A percentile compares a stretch with the other conserved stretches of the same genome.
Evolutionary conservation across 2,329 filamentous ascomycete species (phyloP).

Genomic region (Pezicula carpinea): DNA sequence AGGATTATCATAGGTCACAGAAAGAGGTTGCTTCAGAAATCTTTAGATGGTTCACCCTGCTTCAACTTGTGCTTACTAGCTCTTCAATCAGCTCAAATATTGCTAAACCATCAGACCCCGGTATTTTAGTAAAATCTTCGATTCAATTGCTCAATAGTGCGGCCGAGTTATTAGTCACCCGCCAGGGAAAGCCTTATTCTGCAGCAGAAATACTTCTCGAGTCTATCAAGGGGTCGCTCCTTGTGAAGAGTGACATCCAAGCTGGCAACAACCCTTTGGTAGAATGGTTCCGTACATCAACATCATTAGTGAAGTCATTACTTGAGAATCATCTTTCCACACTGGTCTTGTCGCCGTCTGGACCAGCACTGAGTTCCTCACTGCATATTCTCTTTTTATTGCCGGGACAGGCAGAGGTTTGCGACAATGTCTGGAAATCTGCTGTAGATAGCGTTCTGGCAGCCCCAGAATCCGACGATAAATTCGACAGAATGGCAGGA

Average conservation of each 20-base stretch:
- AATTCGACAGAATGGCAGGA: conserved; percentile 33
- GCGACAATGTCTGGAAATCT: conserved; percentile 19
- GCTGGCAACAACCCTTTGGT: too few species aligned
- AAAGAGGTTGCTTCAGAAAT: conserved; percentile 61
- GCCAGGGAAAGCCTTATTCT: conserved; percentile 64
- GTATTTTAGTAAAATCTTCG: conserved; percentile 13
- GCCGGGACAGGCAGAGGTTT: conserved; percentile 28
- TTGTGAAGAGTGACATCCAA: neutral
- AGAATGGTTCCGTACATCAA: too few species aligned
- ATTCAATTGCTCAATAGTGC: conserved; percentile 29
- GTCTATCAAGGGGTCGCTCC: neutral
- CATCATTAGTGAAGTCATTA: conserved; percentile 37
- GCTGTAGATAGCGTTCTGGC: conserved; percentile 40
- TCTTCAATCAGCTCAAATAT: too few species aligned
- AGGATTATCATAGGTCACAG: conserved; percentile 71
- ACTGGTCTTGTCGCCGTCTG: conserved; percentile 65
- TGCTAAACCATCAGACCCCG: conserved; percentile 12
- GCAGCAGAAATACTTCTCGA: conserved; percentile 52
- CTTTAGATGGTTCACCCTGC: conserved; percentile 56
- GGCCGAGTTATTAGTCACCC: conserved; percentile 41
- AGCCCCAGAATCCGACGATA: conserved; percentile 24
- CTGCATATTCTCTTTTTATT: conserved; percentile 52
- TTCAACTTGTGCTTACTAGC: conserved; percentile 24
- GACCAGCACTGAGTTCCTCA: conserved; percentile 59
- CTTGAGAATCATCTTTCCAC: conserved; percentile 50